Conservation (phyloP, 495 filamentous ascomycete species). For the Aspergillus incahuasiensis region DNA sequence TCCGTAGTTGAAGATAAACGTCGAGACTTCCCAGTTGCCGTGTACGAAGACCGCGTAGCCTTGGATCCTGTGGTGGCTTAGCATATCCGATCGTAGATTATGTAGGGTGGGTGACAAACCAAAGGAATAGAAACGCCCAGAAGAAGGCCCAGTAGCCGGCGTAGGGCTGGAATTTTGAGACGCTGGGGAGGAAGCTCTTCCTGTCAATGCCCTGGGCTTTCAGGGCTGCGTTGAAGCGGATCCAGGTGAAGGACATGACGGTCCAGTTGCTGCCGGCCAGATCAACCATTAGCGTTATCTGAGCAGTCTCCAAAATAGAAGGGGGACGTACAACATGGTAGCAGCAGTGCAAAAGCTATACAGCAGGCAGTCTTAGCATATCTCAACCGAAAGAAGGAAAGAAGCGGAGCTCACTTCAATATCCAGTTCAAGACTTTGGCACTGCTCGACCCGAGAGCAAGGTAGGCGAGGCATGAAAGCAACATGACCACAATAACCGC, state of each 20-base stretch:
- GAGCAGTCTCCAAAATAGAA: too few species aligned
- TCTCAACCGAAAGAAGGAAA: neutral
- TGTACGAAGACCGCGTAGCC: constrained; percentile 1
- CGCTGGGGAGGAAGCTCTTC: neutral
- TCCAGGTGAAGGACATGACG: neutral
- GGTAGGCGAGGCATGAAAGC: neutral
- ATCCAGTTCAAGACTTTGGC: neutral
- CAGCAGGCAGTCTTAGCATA: neutral
- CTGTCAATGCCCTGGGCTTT: neutral
- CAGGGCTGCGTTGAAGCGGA: neutral
- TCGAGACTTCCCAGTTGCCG: constrained; percentile 2
- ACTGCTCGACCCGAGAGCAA: neutral
- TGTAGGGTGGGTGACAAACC: neutral
- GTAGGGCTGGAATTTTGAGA: neutral
- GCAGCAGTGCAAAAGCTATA: constrained; percentile 3
- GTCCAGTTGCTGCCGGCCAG: neutral
- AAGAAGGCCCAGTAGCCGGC: neutral
- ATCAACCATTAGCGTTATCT: too few species aligned
- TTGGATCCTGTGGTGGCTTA: neutral
- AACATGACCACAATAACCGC: neutral
- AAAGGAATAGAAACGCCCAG: constrained; percentile 1
- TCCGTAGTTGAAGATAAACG: constrained; percentile 2
- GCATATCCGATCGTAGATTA: too few species aligned
- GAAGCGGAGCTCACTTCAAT: neutral
- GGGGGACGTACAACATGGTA: neutral